These are phyloP conservation scores for Cyberlindnera lachancei DNA, from an alignment of 805 yeast genomes.

Conservation along the genomic window DNA sequence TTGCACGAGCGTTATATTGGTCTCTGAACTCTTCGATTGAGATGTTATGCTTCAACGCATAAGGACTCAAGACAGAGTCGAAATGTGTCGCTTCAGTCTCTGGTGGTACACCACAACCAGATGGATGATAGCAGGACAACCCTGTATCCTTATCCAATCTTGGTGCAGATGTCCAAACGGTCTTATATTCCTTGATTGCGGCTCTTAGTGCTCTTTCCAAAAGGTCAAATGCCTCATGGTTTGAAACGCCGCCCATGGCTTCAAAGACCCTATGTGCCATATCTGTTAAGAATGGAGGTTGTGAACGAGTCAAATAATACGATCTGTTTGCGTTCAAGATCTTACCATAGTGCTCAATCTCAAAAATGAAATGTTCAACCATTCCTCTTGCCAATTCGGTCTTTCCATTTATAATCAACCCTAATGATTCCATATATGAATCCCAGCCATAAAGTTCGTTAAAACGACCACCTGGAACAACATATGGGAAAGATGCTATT, in stretches of 20 bases:
- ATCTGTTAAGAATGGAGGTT: constrained; percentile 95
- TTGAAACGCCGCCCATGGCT: constrained; percentile 42
- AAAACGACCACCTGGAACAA: constrained; percentile 96
- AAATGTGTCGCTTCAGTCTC: constrained; percentile 93
- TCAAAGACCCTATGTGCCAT: constrained; percentile 70
- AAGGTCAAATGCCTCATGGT: constrained; percentile 49
- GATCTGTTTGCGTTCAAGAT: constrained; percentile 90
- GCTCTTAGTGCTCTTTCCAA: constrained; percentile 59
- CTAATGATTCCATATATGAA: constrained; percentile 85
- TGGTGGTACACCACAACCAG: constrained; percentile 91
- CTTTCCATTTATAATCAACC: constrained; percentile 60
- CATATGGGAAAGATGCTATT: constrained; percentile 69
- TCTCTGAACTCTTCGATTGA: constrained; percentile 56
- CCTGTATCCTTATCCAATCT: constrained; percentile 70
- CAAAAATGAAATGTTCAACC: constrained; percentile 88
- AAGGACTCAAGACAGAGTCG: constrained; percentile 59
- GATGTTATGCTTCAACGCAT: constrained; percentile 52
- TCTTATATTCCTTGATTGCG: constrained; percentile 78
- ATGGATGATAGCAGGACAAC: constrained; percentile 83
- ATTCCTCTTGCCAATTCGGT: constrained; percentile 75
- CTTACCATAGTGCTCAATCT: constrained; percentile 85
- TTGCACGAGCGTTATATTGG: constrained; percentile 57
- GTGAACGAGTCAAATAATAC: constrained; percentile 85
- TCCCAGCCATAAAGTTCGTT: constrained; percentile 99
- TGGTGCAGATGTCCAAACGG: constrained; percentile 74